These are phyloP conservation scores for Hyaloscypha finlandica DNA, from an alignment of 495 filamentous ascomycete species.

Conservation along the genomic window DNA sequence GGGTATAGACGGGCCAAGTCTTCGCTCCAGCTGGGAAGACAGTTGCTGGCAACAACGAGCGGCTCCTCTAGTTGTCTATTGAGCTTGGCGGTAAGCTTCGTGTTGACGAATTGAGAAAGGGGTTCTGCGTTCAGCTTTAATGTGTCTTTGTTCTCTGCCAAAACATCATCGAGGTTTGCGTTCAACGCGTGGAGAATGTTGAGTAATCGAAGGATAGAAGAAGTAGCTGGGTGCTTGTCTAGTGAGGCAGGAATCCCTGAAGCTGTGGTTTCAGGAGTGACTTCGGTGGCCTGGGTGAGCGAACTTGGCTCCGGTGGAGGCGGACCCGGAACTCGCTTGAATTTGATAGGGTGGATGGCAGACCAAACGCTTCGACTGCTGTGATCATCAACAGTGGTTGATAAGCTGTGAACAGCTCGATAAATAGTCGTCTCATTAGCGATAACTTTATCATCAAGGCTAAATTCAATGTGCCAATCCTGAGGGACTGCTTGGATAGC, in stretches of 20 bases:
- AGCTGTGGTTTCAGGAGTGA: conserved; percentile 46
- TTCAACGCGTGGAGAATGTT: conserved; percentile 94
- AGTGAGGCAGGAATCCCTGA: conserved; percentile 78
- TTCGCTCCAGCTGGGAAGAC: conserved; percentile 94
- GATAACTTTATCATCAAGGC: conserved; percentile 78
- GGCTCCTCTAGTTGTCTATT: conserved; percentile 97
- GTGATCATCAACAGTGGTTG: conserved; percentile 64
- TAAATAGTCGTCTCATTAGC: conserved; percentile 95
- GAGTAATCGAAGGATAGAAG: conserved; percentile 84
- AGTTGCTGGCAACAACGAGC: conserved; percentile 97
- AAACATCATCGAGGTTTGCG: conserved; percentile 91
- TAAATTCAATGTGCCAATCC: conserved; percentile 99
- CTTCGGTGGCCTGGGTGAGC: conserved; percentile 55
- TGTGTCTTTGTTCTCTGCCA: conserved; percentile 79
- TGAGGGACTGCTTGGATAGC: conserved; percentile 78
- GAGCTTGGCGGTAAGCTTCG: conserved; percentile 97
- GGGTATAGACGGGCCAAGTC: conserved; percentile 95
- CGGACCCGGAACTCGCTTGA: conserved; percentile 84
- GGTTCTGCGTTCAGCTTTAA: conserved; percentile 76
- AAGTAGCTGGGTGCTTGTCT: conserved; percentile 77
- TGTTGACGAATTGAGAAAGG: conserved; percentile 95
- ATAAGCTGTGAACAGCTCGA: conserved; percentile 82
- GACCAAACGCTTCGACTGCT: conserved; percentile 82
- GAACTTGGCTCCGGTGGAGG: conserved; percentile 76
- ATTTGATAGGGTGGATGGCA: conserved; percentile 86